These are phyloP conservation scores for Delitschia confertaspora DNA, from an alignment of 495 filamentous ascomycete species.

Conservation along the genomic window DNA sequence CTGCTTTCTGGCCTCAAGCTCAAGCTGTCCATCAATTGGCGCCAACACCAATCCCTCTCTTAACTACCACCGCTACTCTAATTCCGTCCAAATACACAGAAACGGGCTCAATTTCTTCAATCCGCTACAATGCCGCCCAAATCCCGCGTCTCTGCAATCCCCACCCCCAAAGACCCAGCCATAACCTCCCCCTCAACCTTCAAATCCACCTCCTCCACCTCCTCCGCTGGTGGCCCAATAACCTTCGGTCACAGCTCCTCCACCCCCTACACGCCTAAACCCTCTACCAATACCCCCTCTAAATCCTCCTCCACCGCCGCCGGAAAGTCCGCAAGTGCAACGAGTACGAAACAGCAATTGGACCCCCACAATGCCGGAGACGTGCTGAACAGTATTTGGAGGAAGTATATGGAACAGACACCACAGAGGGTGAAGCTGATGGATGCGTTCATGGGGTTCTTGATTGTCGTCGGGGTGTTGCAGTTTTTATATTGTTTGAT, in stretches of 20 bases:
- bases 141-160: slow-evolving; percentile 32
- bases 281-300: slow-evolving; percentile 5
- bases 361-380: slow-evolving; percentile 43
- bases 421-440: slow-evolving; percentile 87
- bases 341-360: slow-evolving; percentile 4
- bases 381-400: slow-evolving; percentile 51
- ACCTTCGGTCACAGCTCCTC: too few relatives aligned
- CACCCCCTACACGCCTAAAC: slow-evolving; percentile 1
- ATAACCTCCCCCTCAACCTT: slow-evolving; percentile 31
- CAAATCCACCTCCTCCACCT: slow-evolving; percentile 29
- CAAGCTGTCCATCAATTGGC: neutral
- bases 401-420: slow-evolving; percentile 68
- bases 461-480: slow-evolving; percentile 73
- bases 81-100: neutral
- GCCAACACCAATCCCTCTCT: neutral
- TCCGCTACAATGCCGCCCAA: slow-evolving; percentile 42
- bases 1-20: slow-evolving; percentile 25
- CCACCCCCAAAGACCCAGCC: slow-evolving; percentile 31
- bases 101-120: slow-evolving; percentile 1
- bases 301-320: slow-evolving; percentile 38
- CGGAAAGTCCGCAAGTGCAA: slow-evolving; percentile 33
- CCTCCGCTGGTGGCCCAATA: slow-evolving; percentile 1
- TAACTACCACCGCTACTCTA: neutral
- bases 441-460: slow-evolving; percentile 84
- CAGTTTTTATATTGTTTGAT: slow-evolving; percentile 92